Conservation (phyloP, 2,329 filamentous ascomycete genomes). For the Fusarium vanettenii region DNA sequence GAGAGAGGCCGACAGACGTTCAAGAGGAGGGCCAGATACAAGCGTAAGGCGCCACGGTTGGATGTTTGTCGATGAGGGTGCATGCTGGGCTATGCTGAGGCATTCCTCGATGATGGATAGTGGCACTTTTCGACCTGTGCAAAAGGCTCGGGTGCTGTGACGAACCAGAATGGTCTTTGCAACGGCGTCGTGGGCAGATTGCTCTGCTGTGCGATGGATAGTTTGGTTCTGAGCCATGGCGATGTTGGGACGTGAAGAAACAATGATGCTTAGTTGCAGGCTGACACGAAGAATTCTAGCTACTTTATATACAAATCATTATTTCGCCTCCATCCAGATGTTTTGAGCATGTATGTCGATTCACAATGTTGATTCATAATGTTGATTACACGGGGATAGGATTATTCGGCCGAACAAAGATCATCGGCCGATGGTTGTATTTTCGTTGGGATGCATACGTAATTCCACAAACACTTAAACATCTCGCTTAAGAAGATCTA, state of each 20-base stretch:
- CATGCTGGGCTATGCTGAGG: slow-evolving; percentile 18
- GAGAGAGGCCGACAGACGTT: not conserved
- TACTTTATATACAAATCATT: not conserved
- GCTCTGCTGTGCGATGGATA: not conserved
- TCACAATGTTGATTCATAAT: not conserved
- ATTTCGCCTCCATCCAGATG: not conserved
- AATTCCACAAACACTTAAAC: not conserved
- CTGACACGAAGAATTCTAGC: not conserved
- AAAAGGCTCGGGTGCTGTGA: slow-evolving; percentile 17
- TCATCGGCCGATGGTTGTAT: not conserved
- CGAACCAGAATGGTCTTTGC: slow-evolving; percentile 5
- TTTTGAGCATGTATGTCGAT: not conserved
- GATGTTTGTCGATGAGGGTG: slow-evolving; percentile 20
- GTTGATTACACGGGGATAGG: not conserved
- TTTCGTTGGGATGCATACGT: not conserved
- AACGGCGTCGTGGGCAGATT: not conserved
- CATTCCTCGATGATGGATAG: not conserved
- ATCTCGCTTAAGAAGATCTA: not conserved
- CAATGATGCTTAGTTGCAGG: not conserved
- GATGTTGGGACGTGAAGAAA: not conserved
- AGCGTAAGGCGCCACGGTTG: slow-evolving; percentile 19
- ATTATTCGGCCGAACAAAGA: not conserved
- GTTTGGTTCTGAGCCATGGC: slow-evolving; percentile 3
- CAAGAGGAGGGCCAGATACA: slow-evolving; percentile 4
- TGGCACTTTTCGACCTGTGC: slow-evolving; percentile 1